Percentiles rank a stretch among this genome's conserved stretches.
These are phyloP conservation scores for Aechmea fasciata DNA, from an alignment of 176 grass and related monocot genomes.

Conservation along the genomic window DNA sequence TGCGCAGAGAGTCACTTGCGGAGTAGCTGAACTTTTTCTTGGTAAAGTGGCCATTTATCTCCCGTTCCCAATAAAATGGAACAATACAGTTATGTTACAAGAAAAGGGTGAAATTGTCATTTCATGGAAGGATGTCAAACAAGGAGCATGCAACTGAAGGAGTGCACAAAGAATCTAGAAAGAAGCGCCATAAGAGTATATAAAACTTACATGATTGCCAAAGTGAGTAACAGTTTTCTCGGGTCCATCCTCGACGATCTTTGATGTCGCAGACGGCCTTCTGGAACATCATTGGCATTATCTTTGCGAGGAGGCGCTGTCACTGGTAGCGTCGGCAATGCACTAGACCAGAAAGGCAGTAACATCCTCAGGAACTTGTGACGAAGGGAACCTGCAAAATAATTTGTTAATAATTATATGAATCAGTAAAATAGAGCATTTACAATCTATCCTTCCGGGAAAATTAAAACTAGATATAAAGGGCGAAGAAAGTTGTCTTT, in stretches of 20 bases:
- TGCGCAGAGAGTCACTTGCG: too few relatives aligned
- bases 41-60: too few relatives aligned
- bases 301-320: conserved; percentile 74
- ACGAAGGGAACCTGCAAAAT: conserved; percentile 61
- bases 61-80: too few relatives aligned
- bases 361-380: conserved; percentile 89
- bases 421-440: conserved; percentile 16
- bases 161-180: not conserved
- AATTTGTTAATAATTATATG: conserved; percentile 8
- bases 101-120: too few relatives aligned
- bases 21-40: too few relatives aligned
- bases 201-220: conserved; percentile 78
- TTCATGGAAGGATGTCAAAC: not conserved
- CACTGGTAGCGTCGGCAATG: conserved; percentile 75
- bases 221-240: conserved; percentile 75
- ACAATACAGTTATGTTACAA: too few relatives aligned
- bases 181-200: conserved; percentile 5
- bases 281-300: conserved; percentile 36
- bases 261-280: conserved; percentile 53
- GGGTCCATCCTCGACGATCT: conserved; percentile 79
- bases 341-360: conserved; percentile 93
- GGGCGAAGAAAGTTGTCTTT: too few relatives aligned
- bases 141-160: not conserved
- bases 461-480: too few relatives aligned
- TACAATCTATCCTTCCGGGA: too few relatives aligned